Base-by-base conservation (phyloP, 306 rosid species). In the Pyrus bretschneideri region DNA sequence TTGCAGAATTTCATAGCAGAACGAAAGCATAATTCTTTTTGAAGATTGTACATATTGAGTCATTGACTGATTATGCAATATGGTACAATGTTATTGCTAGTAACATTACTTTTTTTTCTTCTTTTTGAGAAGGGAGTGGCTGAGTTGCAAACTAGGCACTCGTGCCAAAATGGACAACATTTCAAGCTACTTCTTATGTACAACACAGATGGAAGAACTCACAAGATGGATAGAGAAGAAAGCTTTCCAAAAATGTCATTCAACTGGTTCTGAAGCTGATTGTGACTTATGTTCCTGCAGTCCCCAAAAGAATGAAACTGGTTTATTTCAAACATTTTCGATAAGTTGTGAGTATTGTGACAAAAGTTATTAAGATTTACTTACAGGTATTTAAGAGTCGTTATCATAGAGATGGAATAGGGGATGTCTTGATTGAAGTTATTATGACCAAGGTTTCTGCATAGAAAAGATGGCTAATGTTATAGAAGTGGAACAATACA, bases 401-500 rank as follows among this genome's bases (percentile, higher is more conserved):
- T 6, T 77, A 83, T 82, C 13, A 29, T 33, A 44, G 93, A 84
- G 76, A 95, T 19, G 11, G 92, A 89, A 75, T 92, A 95, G 13
- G 97, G 99, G 76, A 89, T 33, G 33, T 11, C 77, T 52, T 87
- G 89, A 75, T 73, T 88, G 75, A 92, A 92, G 23, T 79, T 75
- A 83, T 95, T 92, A 65, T 70, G 58, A 70, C 90, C 97, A 49
- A 95, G 92, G 85, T 95, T 86, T 89, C 99, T 95, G 86, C 87
- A 85, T 64, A 59, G 9, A 73, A 69, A 78, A 81, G 30, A 83
- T 64, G 75, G 38, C 55, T 15, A 2, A 11, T 3, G 12, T 18
- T 13, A 27, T 9, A 22, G n/a, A 69, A 49, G 52, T 38, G 15
- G 73, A 82, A 81, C 25, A 75, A 27, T 64, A 49, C 72, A 70